phyloP scores from a whole-genome alignment of 306 rosid genomes.

The Urtica urens region DNA sequence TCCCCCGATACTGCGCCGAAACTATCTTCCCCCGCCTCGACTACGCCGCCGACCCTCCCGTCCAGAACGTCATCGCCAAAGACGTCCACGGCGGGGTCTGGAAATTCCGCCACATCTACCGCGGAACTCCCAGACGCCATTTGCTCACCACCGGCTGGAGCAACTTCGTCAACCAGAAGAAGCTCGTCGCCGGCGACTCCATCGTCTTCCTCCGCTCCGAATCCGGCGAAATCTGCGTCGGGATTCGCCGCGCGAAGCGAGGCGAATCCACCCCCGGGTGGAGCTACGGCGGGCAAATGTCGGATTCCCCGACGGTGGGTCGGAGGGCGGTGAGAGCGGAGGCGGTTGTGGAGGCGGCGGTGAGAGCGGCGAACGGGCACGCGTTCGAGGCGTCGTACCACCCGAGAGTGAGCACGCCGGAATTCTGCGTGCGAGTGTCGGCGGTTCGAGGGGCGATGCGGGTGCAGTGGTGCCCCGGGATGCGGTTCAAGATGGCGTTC shows the following conservation, averaged over 20 bases:
- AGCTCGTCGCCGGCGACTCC: slow-evolving; percentile 91
- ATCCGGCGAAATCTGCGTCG: slow-evolving; percentile 68
- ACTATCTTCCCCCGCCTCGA: slow-evolving; percentile 82
- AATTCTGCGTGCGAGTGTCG: slow-evolving; percentile 67
- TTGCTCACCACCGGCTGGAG: slow-evolving; percentile 96
- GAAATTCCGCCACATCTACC: slow-evolving; percentile 87
- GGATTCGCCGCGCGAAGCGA: slow-evolving; percentile 76
- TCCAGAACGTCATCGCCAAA: slow-evolving; percentile 76
- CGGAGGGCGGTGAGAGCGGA: slow-evolving; percentile 65
- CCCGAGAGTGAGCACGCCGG: slow-evolving; percentile 80
- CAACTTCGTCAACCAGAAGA: slow-evolving; percentile 88
- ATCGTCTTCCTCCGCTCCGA: slow-evolving; percentile 76
- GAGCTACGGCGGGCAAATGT: slow-evolving; percentile 58
- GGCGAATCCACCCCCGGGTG: slow-evolving; percentile 55
- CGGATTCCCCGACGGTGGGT: slow-evolving; percentile 37
- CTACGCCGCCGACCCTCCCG: slow-evolving; percentile 93
- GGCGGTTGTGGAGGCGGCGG: slow-evolving; percentile 58
- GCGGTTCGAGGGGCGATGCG: slow-evolving; percentile 69
- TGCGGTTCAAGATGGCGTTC: slow-evolving; percentile 99
- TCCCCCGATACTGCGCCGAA: slow-evolving; percentile 93
- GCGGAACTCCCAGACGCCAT: slow-evolving; percentile 94
- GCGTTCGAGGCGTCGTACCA: slow-evolving; percentile 69
- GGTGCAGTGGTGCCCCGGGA: slow-evolving; percentile 77
- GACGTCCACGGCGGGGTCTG: slow-evolving; percentile 88
- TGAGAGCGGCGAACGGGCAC: slow-evolving; percentile 49